Conservation (phyloP, 1,139 yeast genomes). For the Pichia sorboxylosa region DNA sequence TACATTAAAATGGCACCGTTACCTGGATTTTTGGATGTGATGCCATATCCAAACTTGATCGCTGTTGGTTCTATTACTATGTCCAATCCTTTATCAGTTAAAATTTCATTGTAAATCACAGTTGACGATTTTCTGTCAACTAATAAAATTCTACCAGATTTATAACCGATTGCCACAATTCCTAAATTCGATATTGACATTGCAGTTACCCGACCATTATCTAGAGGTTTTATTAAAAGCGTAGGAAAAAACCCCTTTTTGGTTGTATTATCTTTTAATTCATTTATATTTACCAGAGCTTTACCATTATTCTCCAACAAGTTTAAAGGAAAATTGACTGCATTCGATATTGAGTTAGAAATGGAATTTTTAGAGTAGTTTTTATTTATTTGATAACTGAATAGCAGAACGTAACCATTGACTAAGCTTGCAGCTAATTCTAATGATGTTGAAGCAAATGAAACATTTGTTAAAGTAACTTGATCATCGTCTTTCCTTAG, state of each 20-base stretch:
- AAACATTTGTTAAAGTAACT: conserved; percentile 43
- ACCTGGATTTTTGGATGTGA: conserved; percentile 36
- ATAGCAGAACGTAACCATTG: conserved; percentile 65
- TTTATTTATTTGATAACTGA: conserved; percentile 49
- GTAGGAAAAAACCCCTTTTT: conserved; percentile 65
- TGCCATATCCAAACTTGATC: conserved; percentile 63
- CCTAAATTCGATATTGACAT: conserved; percentile 66
- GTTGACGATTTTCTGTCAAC: conserved; percentile 85
- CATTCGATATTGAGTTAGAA: conserved; percentile 19
- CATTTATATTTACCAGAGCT: conserved; percentile 25
- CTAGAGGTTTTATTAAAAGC: conserved; percentile 36
- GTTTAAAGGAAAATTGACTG: conserved; percentile 14
- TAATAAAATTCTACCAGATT: conserved; percentile 61
- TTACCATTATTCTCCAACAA: conserved; percentile 27
- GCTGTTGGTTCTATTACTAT: conserved; percentile 37
- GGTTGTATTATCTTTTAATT: conserved; percentile 32
- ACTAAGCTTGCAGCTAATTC: conserved; percentile 63
- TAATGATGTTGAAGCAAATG: conserved; percentile 69
- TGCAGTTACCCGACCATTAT: conserved; percentile 44
- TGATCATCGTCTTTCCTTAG: conserved; percentile 29
- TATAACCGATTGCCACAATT: conserved; percentile 74
- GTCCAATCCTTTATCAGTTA: conserved; percentile 29
- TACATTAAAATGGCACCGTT: conserved; percentile 62
- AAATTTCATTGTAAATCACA: conserved; percentile 42
- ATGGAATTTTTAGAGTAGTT: conserved; percentile 26